phyloP scores from a whole-genome alignment of 306 rosid genomes.

The Hippophae rhamnoides region DNA sequence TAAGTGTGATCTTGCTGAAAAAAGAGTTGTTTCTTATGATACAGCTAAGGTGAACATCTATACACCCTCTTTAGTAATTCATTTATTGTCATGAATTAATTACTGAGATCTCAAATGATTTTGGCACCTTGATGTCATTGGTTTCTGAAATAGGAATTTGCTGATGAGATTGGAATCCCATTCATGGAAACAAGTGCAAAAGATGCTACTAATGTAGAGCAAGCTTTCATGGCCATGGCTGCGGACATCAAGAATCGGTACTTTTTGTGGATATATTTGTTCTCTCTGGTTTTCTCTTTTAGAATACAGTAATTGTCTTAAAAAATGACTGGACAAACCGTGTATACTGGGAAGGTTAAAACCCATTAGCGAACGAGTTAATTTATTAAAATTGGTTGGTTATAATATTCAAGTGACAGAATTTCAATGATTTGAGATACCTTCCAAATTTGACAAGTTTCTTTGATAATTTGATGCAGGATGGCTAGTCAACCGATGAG shows the following conservation, averaged over 20 bases:
- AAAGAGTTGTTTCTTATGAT: conserved; percentile 45
- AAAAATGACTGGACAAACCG: no score
- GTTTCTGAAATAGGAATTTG: conserved; percentile 30
- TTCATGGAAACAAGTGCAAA: conserved; percentile 54
- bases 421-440: no score
- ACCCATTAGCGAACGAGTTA: background rate
- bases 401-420: background rate
- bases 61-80: background rate
- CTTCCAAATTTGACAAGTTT: background rate
- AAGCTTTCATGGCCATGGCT: conserved; percentile 52
- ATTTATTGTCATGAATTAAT: background rate
- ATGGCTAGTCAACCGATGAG: conserved; percentile 48
- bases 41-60: conserved; percentile 36
- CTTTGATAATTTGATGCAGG: conserved; percentile 17
- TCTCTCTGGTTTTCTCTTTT: no score
- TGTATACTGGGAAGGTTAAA: no score
- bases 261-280: background rate
- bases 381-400: background rate
- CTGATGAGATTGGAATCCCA: conserved; percentile 50
- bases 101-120: background rate
- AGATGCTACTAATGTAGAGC: conserved; percentile 41
- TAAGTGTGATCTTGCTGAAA: conserved; percentile 38
- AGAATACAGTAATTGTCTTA: no score
- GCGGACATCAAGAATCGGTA: conserved; percentile 43
- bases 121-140: background rate